phyloP scores from a whole-genome alignment of 179 eudicot species.

The Beta macrorhiza region DNA sequence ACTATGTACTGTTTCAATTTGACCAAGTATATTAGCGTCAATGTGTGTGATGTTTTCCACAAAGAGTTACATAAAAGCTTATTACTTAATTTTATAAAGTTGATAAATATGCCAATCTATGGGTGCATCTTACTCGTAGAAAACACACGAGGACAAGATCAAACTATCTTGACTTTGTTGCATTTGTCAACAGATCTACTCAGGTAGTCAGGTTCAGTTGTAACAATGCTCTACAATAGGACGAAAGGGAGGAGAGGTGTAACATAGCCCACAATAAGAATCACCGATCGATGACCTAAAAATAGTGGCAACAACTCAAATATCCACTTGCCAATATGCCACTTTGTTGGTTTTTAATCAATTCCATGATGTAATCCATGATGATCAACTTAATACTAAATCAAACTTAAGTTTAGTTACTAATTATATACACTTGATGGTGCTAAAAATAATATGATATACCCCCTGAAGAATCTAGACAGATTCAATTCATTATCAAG shows the following conservation, averaged over 20 bases:
- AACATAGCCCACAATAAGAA: not conserved
- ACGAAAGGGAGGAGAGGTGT: not conserved
- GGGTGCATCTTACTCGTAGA: not conserved
- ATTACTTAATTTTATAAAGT: not conserved
- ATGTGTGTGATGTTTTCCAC: not conserved
- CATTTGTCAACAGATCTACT: not conserved
- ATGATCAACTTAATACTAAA: not conserved
- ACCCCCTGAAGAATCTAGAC: no score
- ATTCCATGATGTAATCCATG: not conserved
- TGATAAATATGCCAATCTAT: no score
- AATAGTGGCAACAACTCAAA: conserved; percentile 17
- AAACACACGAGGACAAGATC: not conserved
- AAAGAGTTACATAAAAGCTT: not conserved
- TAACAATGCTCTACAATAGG: no score
- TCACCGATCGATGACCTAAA: conserved; percentile 16
- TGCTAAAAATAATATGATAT: no score
- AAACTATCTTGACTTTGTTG: not conserved
- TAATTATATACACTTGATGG: not conserved
- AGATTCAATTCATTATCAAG: no score
- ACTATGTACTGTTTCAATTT: not conserved
- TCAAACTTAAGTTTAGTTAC: not conserved
- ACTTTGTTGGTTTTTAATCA: conserved; percentile 3
- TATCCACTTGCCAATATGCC: conserved; percentile 21
- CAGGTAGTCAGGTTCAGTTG: no score
- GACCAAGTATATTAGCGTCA: not conserved